These are phyloP conservation scores for Amaranthus cruentus DNA, from an alignment of 148 eudicot genomes.

Conservation along the genomic window DNA sequence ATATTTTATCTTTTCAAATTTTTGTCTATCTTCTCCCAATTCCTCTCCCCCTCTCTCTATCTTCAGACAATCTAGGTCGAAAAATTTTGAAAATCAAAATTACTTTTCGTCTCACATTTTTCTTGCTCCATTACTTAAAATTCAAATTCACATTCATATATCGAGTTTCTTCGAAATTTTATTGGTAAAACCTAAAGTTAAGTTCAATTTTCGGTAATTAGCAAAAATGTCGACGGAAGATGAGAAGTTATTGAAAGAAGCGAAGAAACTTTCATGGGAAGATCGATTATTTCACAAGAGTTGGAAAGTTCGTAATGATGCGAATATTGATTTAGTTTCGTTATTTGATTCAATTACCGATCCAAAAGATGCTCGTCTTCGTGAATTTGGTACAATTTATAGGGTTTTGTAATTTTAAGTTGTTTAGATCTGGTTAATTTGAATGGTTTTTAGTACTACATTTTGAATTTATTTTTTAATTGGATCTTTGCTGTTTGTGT, in stretches of 20 bases:
- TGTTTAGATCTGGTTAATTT: slow-evolving; percentile 28
- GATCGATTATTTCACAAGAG: slow-evolving; percentile 89
- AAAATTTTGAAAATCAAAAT: background rate
- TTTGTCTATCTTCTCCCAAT: slow-evolving; percentile 11
- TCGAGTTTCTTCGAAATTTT: slow-evolving; percentile 4
- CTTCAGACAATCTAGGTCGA: background rate
- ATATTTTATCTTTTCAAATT: background rate
- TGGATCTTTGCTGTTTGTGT: background rate
- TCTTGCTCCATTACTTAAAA: background rate
- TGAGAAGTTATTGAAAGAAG: slow-evolving; percentile 93
- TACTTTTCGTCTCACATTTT: slow-evolving; percentile 7
- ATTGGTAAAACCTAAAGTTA: background rate
- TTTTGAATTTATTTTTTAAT: slow-evolving; percentile 20
- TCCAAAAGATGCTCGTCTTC: slow-evolving; percentile 89
- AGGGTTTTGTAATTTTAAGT: slow-evolving; percentile 2
- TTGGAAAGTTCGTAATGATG: slow-evolving; percentile 97
- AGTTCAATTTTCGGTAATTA: background rate
- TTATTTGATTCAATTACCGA: slow-evolving; percentile 68
- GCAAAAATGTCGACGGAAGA: slow-evolving; percentile 77
- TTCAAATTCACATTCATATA: background rate
- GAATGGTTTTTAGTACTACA: slow-evolving; percentile 13
- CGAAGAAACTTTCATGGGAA: slow-evolving; percentile 99
- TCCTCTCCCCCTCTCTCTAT: slow-evolving; percentile 4
- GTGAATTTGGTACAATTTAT: slow-evolving; percentile 71
- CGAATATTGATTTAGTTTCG: slow-evolving; percentile 82